Base-by-base conservation (phyloP, 306 rosid genomes). In the Lablab purpureus region DNA sequence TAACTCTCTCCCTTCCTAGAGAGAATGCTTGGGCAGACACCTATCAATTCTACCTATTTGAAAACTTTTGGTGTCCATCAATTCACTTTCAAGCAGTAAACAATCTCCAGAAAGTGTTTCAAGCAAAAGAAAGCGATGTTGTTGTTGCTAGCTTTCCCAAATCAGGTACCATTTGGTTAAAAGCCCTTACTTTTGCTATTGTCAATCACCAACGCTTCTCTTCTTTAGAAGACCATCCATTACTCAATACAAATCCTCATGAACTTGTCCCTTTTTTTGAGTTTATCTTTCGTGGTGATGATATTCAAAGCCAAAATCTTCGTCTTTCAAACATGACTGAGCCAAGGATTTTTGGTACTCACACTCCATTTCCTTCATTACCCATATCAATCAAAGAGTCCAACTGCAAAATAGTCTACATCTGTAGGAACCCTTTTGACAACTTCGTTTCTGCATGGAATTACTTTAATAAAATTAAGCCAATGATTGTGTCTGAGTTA, bases 151-250 rank as follows among this genome's bases (percentile, higher is more conserved):
- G 71, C 22, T 50, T 66, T 19, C 71, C 71, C 12, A 66, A 66
- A 66, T 66, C 71, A 5, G 71, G 71, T 30, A 66, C 71, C 19
- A 66, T 50, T 18, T 66, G 71, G 71, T 66, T 66, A 30, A 66
- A 66, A 21, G 71, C 71, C 51, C 52, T 66, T 19, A 40, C 51
- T 17, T 66, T 10, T 66, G 51, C 71, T n/a, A 66, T 66, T 37
- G 18, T 66, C 32, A 21, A 66, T 21, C 52, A 30, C 9, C 30
- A 40, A 21, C 0, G 2, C 12, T 66, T 66, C 6, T n/a, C 71
- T 34, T 40, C 71, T 2, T 1, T 40, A 2, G 51, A 66, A 10
- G 41, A 66, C 51, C 71, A 66, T 7, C 51, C 52, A 66, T 37
- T 66, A 66, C 32, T 66, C 2, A 40, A 0, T 12, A 40, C 12